Evolutionary conservation across 371 early-diverging fungal genomes (phyloP), one percentile per base, ranked within the genome.

Genomic region (Choanephora cucurbitarum): DNA sequence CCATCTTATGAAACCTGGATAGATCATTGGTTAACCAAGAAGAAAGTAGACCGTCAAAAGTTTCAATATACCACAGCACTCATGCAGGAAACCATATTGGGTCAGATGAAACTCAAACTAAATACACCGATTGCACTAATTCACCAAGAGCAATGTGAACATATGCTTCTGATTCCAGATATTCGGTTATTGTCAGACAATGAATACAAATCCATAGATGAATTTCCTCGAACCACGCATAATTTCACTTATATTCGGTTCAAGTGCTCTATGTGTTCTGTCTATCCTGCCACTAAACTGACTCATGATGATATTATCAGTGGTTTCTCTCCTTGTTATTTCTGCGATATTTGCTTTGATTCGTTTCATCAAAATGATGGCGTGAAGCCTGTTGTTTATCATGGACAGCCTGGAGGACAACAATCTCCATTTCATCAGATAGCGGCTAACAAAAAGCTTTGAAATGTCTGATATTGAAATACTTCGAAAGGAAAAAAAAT

Each of bases 111-210:
- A 1, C 59, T 91, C 22, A 63, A 79, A 6, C 50, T 89, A 13
- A 73, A 83, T 52, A 72, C 80, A 42, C 87, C 90, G 4, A 90
- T 88, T 55, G 63, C 78, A 7, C 87, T 90, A 49, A 67, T 80
- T 2, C 93, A 92, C 62, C 88, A 89, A 59, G 85, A 86, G 23
- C 69, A 75, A 43, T 92, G 93, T 55, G 85, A 92, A 52, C 92
- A 92, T 55, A 64, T 88, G 42, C 47, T 91, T 21, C 71, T 84
- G 59, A 71, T 92, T 23, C 71, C 73, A 13, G 87, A 87, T 57
- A 52, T 90, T 11, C 66, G 88, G 13, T 11, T 56, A 10, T 6
- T 65, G 21, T 52, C 63, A 17, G 60, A 73, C 32, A 82, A 80
- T 58, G 82, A 81, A 31, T 62, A 65, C 51, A 61, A 74, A 45